Evolutionary conservation across 352 stramenopile genomes (phyloP).

Genomic region (Phytophthora pluvialis): DNA sequence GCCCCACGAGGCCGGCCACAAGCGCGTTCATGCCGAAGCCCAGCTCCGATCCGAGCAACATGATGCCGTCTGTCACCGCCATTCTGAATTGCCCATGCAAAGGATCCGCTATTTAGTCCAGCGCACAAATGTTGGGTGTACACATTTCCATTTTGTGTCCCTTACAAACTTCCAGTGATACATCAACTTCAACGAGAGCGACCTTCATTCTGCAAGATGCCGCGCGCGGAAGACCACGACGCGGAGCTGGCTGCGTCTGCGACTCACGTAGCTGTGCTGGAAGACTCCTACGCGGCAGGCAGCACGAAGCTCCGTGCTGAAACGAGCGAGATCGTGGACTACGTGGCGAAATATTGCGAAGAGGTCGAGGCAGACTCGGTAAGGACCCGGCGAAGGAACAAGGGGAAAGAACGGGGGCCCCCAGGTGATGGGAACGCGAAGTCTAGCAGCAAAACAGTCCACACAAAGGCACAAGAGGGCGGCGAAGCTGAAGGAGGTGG

Average conservation of each 20-base stretch:
- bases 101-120: conserved; percentile 8
- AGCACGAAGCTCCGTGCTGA: conserved; percentile 16
- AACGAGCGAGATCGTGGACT: conserved; percentile 20
- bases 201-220: conserved; percentile 36
- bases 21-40: conserved; percentile 73
- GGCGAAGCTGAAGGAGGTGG: background rate
- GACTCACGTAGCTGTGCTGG: background rate
- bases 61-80: conserved; percentile 25
- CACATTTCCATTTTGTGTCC: conserved; percentile 1
- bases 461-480: background rate
- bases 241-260: background rate
- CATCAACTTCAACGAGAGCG: conserved; percentile 28
- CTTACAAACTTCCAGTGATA: conserved; percentile 4
- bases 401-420: background rate
- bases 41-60: conserved; percentile 50
- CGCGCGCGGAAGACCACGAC: background rate
- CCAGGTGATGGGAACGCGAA: background rate
- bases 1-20: conserved; percentile 64
- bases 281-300: background rate
- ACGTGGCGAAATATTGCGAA: conserved; percentile 13
- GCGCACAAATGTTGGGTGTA: background rate
- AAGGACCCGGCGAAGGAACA: background rate
- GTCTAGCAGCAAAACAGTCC: background rate
- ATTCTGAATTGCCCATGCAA: conserved; percentile 5
- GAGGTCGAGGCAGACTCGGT: conserved; percentile 4